Evolutionary conservation across 176 grass and related monocot genomes (phyloP).

Genomic region (Canna indica): DNA sequence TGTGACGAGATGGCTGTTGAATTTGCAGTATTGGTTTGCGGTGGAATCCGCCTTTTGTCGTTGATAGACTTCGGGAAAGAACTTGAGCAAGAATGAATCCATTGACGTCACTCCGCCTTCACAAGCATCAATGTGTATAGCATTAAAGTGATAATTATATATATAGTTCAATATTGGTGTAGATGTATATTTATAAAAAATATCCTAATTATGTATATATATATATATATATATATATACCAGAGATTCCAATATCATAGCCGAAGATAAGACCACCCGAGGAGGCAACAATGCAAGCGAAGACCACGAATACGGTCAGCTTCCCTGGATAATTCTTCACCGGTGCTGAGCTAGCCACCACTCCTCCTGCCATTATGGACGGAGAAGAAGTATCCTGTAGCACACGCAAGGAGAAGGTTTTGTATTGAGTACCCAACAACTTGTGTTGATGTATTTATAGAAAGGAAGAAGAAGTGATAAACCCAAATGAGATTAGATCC

Average conservation of each 20-base stretch:
- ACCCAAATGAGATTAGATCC: too few relatives aligned
- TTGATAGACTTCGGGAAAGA: slow-evolving; percentile 51
- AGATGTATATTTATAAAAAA: too few relatives aligned
- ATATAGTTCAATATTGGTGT: too few relatives aligned
- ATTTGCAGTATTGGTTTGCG: slow-evolving; percentile 26
- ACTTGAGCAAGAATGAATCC: slow-evolving; percentile 36
- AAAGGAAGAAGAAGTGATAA: too few relatives aligned
- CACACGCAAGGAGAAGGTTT: too few relatives aligned
- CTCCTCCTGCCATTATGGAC: slow-evolving; percentile 42
- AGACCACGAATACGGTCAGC: slow-evolving; percentile 45
- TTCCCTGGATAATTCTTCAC: slow-evolving; percentile 51
- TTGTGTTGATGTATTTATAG: too few relatives aligned
- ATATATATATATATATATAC: too few relatives aligned
- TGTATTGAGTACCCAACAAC: too few relatives aligned
- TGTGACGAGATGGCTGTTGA: neutral
- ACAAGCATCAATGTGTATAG: neutral
- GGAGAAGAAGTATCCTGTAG: too few relatives aligned
- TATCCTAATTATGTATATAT: too few relatives aligned
- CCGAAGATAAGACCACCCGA: slow-evolving; percentile 61
- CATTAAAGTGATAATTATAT: too few relatives aligned
- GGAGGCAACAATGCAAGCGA: slow-evolving; percentile 51
- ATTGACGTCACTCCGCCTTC: slow-evolving; percentile 44
- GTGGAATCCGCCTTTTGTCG: slow-evolving; percentile 13
- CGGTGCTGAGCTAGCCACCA: slow-evolving; percentile 22
- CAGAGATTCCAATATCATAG: slow-evolving; percentile 59